Conservation (phyloP, 2,329 filamentous ascomycete genomes). For the Alternaria ethzedia region DNA sequence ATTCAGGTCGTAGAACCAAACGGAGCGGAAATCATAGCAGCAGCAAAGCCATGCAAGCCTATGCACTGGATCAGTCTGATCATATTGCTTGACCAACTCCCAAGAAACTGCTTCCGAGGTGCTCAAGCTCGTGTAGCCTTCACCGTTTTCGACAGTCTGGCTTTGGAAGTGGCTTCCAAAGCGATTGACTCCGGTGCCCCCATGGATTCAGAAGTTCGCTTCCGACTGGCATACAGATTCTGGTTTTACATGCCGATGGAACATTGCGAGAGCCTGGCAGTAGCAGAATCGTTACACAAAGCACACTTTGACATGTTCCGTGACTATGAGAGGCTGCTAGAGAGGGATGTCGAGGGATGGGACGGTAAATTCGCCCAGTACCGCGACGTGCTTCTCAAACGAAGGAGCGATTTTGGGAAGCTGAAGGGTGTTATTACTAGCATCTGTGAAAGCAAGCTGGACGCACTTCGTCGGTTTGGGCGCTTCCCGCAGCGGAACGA, state of each 20-base stretch:
- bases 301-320: neutral
- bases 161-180: neutral
- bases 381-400: neutral
- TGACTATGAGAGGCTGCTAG: neutral
- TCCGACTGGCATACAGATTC: neutral
- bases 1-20: neutral
- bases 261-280: neutral
- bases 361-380: neutral
- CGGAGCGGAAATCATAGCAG: neutral
- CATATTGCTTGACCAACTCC: slow-evolving; percentile 1
- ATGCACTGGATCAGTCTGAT: slow-evolving; percentile 8
- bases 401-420: neutral
- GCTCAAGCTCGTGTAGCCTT: neutral
- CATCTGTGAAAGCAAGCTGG: neutral
- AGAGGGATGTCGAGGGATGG: neutral
- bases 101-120: slow-evolving; percentile 9
- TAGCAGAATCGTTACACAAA: neutral
- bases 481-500: neutral
- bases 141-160: neutral
- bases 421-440: neutral
- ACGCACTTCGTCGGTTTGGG: neutral
- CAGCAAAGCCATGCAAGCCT: neutral
- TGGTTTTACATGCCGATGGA: neutral
- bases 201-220: neutral
- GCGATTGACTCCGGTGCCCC: neutral